Conservation (phyloP, 495 filamentous ascomycete genomes). For the Choiromyces venosus region DNA sequence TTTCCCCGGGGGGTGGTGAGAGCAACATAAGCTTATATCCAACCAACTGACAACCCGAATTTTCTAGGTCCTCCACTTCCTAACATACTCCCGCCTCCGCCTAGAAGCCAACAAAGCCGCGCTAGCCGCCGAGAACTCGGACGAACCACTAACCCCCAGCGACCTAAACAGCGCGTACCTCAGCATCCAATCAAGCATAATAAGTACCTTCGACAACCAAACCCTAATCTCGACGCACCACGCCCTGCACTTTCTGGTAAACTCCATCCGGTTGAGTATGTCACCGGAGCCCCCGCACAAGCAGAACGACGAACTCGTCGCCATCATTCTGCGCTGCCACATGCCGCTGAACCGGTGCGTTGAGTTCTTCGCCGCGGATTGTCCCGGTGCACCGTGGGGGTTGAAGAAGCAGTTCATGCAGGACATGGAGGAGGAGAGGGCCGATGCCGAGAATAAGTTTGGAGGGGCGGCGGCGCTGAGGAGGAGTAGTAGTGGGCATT, state of each 20-base stretch:
- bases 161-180: slow-evolving; percentile 31
- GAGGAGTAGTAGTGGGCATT: slow-evolving; percentile 16
- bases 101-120: slow-evolving; percentile 33
- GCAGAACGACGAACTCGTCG: slow-evolving; percentile 40
- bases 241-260: slow-evolving; percentile 41
- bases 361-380: slow-evolving; percentile 41
- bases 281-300: slow-evolving; percentile 42
- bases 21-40: background rate
- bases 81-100: slow-evolving; percentile 39
- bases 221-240: slow-evolving; percentile 41
- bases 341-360: slow-evolving; percentile 31
- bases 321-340: slow-evolving; percentile 36
- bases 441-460: slow-evolving; percentile 32
- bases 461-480: slow-evolving; percentile 13
- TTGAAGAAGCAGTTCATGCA: slow-evolving; percentile 41
- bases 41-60: slow-evolving; percentile 10
- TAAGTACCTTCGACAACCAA: slow-evolving; percentile 28
- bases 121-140: slow-evolving; percentile 36
- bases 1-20: background rate
- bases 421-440: slow-evolving; percentile 41
- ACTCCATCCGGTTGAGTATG: slow-evolving; percentile 38
- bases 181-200: slow-evolving; percentile 31
- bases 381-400: slow-evolving; percentile 19
- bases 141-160: slow-evolving; percentile 27
- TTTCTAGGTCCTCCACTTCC: slow-evolving; percentile 39